Evolutionary conservation across 495 filamentous ascomycete genomes (phyloP).

Genomic region (Talaromyces liani): DNA sequence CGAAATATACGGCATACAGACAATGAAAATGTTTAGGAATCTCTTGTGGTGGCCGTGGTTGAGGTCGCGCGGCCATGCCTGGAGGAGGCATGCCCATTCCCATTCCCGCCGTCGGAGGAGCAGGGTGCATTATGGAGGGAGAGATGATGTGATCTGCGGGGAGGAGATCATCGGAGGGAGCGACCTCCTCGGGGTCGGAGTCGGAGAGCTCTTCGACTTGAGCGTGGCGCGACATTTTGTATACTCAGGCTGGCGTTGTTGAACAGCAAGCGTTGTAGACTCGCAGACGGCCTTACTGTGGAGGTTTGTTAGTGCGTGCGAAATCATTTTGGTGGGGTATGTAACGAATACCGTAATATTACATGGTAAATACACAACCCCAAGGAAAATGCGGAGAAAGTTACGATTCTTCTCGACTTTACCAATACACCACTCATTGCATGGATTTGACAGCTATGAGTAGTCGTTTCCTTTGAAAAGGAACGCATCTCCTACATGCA

Average conservation of each 20-base stretch:
- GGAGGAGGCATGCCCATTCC: slow-evolving; percentile 16
- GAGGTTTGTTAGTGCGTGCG: background rate
- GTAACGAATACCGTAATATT: background rate
- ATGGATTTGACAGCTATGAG: background rate
- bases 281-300: background rate
- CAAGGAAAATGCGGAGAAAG: background rate
- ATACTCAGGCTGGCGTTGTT: background rate
- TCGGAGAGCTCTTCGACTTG: slow-evolving; percentile 85
- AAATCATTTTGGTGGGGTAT: slow-evolving; percentile 1
- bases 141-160: slow-evolving; percentile 33
- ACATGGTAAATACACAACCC: background rate
- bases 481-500: no score
- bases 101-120: slow-evolving; percentile 14
- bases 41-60: slow-evolving; percentile 34
- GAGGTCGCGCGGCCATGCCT: slow-evolving; percentile 26
- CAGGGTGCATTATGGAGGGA: slow-evolving; percentile 19
- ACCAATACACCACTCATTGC: background rate
- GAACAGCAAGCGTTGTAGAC: background rate
- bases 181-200: slow-evolving; percentile 66
- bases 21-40: slow-evolving; percentile 75
- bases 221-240: slow-evolving; percentile 67
- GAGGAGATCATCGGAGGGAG: slow-evolving; percentile 61
- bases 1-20: slow-evolving; percentile 94
- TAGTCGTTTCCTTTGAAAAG: background rate
- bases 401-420: background rate